Conservation (phyloP, 2,329 filamentous ascomycete genomes). For the Colletotrichum sojae region DNA sequence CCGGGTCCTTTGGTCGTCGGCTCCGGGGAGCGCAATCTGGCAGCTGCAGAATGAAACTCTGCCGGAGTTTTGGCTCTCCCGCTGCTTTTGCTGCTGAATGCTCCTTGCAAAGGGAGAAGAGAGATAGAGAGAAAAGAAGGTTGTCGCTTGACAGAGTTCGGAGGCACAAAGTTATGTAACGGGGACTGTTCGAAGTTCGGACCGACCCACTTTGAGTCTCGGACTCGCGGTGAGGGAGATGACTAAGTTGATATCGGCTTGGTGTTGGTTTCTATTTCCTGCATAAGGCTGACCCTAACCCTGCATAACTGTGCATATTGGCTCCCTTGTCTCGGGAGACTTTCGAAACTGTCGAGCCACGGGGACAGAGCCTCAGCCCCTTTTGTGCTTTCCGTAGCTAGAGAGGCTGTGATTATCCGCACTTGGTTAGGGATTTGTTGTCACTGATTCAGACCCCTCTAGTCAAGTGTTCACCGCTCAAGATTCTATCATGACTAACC, state of each 20-base stretch:
- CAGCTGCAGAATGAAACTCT: conserved; percentile 26
- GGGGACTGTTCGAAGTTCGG: conserved; percentile 24
- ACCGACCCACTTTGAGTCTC: conserved; percentile 15
- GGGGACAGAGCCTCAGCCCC: not conserved
- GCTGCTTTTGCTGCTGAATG: not conserved
- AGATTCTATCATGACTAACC: no score
- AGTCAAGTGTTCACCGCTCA: no score
- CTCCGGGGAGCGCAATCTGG: not conserved
- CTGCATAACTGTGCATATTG: conserved; percentile 28
- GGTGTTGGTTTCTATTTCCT: not conserved
- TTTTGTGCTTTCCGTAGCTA: not conserved
- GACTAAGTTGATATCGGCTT: conserved; percentile 16
- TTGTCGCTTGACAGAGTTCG: conserved; percentile 2
- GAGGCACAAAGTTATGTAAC: conserved; percentile 28
- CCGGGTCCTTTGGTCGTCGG: not conserved
- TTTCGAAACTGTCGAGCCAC: not conserved
- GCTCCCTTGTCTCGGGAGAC: not conserved
- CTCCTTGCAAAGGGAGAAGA: not conserved
- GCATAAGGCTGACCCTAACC: conserved; percentile 25
- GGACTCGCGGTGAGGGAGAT: conserved; percentile 16
- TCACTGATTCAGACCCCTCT: no score
- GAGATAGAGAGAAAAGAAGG: not conserved
- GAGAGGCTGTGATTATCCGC: not conserved
- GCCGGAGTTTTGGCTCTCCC: not conserved
- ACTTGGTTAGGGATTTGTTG: no score